Evolutionary conservation across 2,329 filamentous ascomycete species (phyloP), one percentile per base, ranked within the genome.

Genomic region (Aspergillus alliaceus): DNA sequence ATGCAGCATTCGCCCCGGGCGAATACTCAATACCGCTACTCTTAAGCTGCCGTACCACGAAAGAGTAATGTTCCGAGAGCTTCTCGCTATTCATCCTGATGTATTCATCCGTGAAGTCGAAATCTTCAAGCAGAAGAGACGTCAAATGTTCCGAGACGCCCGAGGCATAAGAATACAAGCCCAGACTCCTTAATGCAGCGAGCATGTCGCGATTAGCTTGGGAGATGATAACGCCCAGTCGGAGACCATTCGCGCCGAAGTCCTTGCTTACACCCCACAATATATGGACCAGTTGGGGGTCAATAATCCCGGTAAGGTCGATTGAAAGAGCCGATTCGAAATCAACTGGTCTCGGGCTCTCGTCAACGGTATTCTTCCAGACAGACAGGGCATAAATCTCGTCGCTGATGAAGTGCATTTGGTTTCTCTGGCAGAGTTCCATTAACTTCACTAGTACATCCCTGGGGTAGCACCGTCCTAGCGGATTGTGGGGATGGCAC

Each of bases 311-410:
- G 0, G 64, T 56, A 0, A 71, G 65, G 22, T 81, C 72, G 18
- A 84, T 77, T 0, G 79, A 73, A 1, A 83, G 68, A 1, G 71
- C 69, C 0, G 81, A 84, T 11, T 74, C 74, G 56, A 85, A 85
- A 1, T 32, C 15, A 1, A 37, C 34, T 0, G 46, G 9, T 6
- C 32, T 34, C 11, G 22, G 29, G 18, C 51, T 37, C 0, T 73
- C 67, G 0, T 70, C 60, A 55, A 60, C 70, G 34, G 29, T 70
- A 0, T 66, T 62, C 1, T 75, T 57, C 65, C 78, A 86, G 2
- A 80, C 71, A 0, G 83, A 84, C 5, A 83, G 66, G 2, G 82
- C 84, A 63, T 86, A 86, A 40, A 86, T 80, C 64, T 86, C 84
- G 64, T 86, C 84, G 59, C 77, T 79, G 64, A 86, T 77, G 39